A percentile compares a stretch with the other conserved stretches of the same genome.
phyloP scores from a whole-genome alignment of 768 basidiomycete genomes.

The Suillus discolor region DNA sequence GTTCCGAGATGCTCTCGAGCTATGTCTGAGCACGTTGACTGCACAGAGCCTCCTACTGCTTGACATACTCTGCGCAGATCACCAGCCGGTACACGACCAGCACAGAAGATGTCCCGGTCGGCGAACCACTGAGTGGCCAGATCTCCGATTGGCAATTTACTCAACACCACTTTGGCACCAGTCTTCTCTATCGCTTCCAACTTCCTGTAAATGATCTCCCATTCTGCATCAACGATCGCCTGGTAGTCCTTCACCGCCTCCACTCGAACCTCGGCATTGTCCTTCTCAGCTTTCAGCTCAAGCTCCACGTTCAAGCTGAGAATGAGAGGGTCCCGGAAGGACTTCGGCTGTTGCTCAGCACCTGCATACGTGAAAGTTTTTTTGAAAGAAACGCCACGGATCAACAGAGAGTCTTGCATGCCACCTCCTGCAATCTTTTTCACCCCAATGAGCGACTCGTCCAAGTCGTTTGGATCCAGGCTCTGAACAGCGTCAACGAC shows the following conservation, averaged over 20 bases:
- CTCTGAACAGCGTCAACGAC: constrained; percentile 96
- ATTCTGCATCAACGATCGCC: constrained; percentile 98
- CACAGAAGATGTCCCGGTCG: constrained; percentile 98
- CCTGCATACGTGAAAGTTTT: constrained; percentile 99
- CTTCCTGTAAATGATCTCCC: constrained; percentile 99
- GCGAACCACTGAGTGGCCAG: constrained; percentile 99
- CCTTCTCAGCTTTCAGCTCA: constrained; percentile 98
- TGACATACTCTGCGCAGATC: constrained; percentile 94
- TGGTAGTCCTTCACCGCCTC: constrained; percentile 98
- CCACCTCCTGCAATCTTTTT: constrained; percentile 98
- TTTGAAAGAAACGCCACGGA: constrained; percentile 95
- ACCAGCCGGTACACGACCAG: constrained; percentile 88
- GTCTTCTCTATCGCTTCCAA: constrained; percentile 94
- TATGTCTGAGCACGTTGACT: constrained; percentile 96
- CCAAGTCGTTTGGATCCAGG: constrained; percentile 90
- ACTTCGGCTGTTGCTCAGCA: constrained; percentile 98
- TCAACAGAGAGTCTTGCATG: constrained; percentile 92
- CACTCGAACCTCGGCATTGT: constrained; percentile 97
- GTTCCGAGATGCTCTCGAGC: constrained; percentile 86
- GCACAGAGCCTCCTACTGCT: constrained; percentile 92
- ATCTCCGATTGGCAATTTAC: constrained; percentile 98
- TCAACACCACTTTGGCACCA: constrained; percentile 95
- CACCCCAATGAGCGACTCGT: constrained; percentile 94
- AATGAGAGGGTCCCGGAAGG: constrained; percentile 85
- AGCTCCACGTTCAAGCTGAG: constrained; percentile 96